Evolutionary conservation across 371 early-diverging fungal species (phyloP).

Genomic region (Mortierella sp.): DNA sequence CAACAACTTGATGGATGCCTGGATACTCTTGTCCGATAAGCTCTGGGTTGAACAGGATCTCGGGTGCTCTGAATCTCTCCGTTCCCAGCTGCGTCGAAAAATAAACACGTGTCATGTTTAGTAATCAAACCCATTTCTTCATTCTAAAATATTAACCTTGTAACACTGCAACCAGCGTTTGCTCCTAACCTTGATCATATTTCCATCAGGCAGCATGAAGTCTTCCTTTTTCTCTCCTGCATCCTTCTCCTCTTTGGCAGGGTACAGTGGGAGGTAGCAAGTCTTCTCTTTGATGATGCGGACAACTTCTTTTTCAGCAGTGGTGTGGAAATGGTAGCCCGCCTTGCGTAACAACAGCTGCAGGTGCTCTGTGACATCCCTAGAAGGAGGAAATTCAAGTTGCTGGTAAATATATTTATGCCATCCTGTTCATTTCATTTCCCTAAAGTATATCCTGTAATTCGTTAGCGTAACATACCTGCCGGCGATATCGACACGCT

Average conservation of each 20-base stretch:
- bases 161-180: neutral
- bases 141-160: neutral
- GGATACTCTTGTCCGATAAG: slow-evolving; percentile 92
- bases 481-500: slow-evolving; percentile 94
- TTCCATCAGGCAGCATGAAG: slow-evolving; percentile 99
- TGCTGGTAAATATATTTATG: slow-evolving; percentile 1
- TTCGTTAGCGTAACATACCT: slow-evolving; percentile 21
- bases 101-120: neutral
- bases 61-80: slow-evolving; percentile 95
- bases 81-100: slow-evolving; percentile 30
- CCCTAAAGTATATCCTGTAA: neutral
- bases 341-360: slow-evolving; percentile 98
- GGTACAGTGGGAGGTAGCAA: slow-evolving; percentile 99
- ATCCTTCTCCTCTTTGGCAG: slow-evolving; percentile 98
- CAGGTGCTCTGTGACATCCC: slow-evolving; percentile 99
- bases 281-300: slow-evolving; percentile 99
- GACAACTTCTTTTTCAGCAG: slow-evolving; percentile 99
- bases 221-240: slow-evolving; percentile 93
- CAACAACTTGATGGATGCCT: slow-evolving; percentile 97
- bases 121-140: neutral
- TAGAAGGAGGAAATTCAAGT: slow-evolving; percentile 41
- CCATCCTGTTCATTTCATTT: neutral
- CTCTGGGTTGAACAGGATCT: slow-evolving; percentile 99
- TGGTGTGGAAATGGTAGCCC: slow-evolving; percentile 99
- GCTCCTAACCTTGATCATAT: slow-evolving; percentile 93